Evolutionary conservation across 305 asterid species (phyloP), one percentile per base, ranked within the genome.

Genomic region (Fraxinus xanthoxyloides): DNA sequence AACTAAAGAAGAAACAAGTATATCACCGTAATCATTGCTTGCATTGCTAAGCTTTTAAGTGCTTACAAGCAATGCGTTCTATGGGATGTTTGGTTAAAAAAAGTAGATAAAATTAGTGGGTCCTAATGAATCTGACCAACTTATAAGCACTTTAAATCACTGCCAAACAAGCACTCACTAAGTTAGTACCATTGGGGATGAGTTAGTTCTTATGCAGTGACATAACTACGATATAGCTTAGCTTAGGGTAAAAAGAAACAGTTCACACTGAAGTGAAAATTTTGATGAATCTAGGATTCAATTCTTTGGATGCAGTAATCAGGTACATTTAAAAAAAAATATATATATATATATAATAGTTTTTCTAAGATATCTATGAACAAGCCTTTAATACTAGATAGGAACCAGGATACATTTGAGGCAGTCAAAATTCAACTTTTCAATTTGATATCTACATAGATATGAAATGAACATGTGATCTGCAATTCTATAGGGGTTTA

Each of bases 371-470:
- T 70, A 15, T 17, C 38, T 70, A 5, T 32, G 40, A 10, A 65
- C 35, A 9, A 65, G 35, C 26, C 34, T 65, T 23, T 65, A 65
- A 65, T 26, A 65, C 30, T 65, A 65, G 35, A 70, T 6, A 15
- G 40, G 40, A 32, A 23, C 26, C 24, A 70, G 26, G 76, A 70
- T n/a, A 32, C 24, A 15, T 30, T 70, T 30, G 23, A 70, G 76
- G 38, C 7, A 12, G 4, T 31, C 75, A 70, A 70, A 28, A 80
- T 77, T 67, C 72, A 79, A 77, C 80, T 74, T 70, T 63, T 51
- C 85, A 78, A 17, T 74, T 63, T 78, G 59, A 76, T 56, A 78
- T n/a, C 54, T 32, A 76, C 79, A 78, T 48, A 38, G 69, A 82
- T 69, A 24, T 70, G 31, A 35, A 23, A 77, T 56, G 72, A 77